These are phyloP conservation scores for Antitrichia curtipendula DNA, from an alignment of 225 moss, liverwort and hornwort genomes.

Conservation along the genomic window DNA sequence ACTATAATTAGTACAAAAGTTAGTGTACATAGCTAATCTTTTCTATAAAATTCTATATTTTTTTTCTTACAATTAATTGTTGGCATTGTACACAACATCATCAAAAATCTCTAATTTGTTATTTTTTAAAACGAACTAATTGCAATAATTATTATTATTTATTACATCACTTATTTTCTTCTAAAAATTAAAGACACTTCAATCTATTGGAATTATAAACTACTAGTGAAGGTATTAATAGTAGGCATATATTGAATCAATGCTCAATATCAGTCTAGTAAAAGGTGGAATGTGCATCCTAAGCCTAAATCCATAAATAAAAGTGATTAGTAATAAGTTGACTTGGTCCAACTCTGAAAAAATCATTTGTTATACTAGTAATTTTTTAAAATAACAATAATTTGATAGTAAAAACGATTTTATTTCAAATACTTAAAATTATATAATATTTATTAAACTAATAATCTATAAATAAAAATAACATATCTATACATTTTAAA, in stretches of 20 bases:
- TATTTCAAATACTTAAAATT: no score
- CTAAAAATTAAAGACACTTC: neutral
- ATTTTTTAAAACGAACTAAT: neutral
- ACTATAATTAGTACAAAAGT: neutral
- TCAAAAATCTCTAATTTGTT: neutral
- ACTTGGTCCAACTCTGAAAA: no score
- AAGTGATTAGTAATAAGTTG: neutral
- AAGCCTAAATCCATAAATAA: neutral
- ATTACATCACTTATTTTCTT: no score
- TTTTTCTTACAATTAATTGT: neutral
- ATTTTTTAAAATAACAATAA: no score
- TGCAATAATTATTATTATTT: neutral
- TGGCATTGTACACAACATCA: neutral
- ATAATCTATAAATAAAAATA: no score
- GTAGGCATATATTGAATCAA: neutral
- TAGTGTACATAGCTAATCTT: neutral
- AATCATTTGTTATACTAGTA: no score
- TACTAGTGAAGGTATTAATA: neutral
- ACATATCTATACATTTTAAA: no score
- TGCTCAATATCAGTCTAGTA: fast-evolving
- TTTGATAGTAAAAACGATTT: no score
- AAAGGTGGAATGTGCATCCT: fast-evolving
- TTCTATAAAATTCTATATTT: neutral
- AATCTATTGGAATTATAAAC: neutral
- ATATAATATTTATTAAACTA: no score